Conservation (phyloP, 768 basidiomycete genomes). For the Mycena vitilis region DNA sequence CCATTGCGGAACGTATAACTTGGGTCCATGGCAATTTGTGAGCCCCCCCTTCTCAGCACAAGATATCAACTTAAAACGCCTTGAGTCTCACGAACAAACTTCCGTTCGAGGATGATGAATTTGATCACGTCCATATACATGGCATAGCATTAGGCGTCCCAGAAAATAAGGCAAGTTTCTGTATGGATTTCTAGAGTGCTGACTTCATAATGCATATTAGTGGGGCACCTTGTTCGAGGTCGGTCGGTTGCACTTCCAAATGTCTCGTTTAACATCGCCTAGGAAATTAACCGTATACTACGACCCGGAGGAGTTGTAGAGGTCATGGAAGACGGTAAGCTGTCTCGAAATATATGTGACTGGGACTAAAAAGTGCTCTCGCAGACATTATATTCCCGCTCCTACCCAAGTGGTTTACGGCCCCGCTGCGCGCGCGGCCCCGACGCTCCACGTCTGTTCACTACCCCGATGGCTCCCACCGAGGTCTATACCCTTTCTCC, state of each 20-base stretch:
- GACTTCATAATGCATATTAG: slow-evolving; percentile 46
- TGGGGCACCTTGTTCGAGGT: slow-evolving; percentile 80
- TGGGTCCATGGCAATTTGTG: slow-evolving; percentile 88
- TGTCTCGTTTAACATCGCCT: slow-evolving; percentile 10
- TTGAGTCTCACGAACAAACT: slow-evolving; percentile 77
- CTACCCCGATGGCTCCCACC: slow-evolving; percentile 60
- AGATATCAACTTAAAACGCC: background rate
- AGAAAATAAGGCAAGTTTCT: slow-evolving; percentile 70
- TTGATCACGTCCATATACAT: slow-evolving; percentile 83
- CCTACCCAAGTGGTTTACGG: slow-evolving; percentile 83
- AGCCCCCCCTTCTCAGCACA: slow-evolving; percentile 34
- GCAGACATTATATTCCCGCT: slow-evolving; percentile 81
- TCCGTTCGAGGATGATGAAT: slow-evolving; percentile 86
- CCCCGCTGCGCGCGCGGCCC: slow-evolving; percentile 68
- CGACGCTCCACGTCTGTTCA: slow-evolving; percentile 61
- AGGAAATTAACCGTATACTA: slow-evolving; percentile 82
- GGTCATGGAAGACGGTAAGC: slow-evolving; percentile 77
- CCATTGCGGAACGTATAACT: slow-evolving; percentile 66
- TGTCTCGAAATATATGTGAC: background rate
- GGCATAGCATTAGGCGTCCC: slow-evolving; percentile 75
- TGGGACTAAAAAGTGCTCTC: background rate
- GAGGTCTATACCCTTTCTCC: slow-evolving; percentile 49
- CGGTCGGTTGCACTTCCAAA: slow-evolving; percentile 25
- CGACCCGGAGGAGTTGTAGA: slow-evolving; percentile 78
- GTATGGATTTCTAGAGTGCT: slow-evolving; percentile 21